phyloP scores from a whole-genome alignment of 2,329 filamentous ascomycete genomes.

The Aureobasidium sp. region DNA sequence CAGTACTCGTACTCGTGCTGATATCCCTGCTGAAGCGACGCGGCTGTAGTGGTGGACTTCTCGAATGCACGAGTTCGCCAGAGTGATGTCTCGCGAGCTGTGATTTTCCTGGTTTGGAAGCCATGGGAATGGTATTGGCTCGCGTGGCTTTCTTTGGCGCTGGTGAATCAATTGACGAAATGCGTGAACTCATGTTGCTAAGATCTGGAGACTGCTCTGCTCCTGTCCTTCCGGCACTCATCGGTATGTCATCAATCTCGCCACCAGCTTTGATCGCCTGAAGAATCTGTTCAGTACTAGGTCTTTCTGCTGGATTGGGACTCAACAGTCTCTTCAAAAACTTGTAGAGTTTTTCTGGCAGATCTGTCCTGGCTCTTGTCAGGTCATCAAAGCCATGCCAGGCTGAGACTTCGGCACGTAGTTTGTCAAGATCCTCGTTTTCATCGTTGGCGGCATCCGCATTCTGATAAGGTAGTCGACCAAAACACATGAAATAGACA shows the following conservation, averaged over 20 bases:
- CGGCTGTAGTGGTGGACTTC: not conserved
- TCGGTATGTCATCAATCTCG: conserved; percentile 33
- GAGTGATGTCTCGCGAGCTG: not conserved
- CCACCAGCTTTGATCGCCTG: conserved; percentile 64
- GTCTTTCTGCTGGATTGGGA: conserved; percentile 67
- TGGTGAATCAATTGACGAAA: conserved; percentile 39
- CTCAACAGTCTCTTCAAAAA: conserved; percentile 76
- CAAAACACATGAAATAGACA: conserved; percentile 96
- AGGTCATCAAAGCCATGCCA: conserved; percentile 74
- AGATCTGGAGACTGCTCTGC: conserved; percentile 28
- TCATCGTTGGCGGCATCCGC: conserved; percentile 52
- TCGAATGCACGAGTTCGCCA: not conserved
- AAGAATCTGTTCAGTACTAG: conserved; percentile 80
- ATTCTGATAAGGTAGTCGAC: conserved; percentile 56
- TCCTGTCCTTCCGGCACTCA: conserved; percentile 25
- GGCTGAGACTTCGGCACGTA: conserved; percentile 73
- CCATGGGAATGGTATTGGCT: conserved; percentile 21
- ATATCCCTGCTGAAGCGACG: not conserved
- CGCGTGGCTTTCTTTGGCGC: conserved; percentile 20
- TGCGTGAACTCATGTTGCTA: conserved; percentile 28
- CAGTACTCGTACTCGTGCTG: conserved; percentile 1
- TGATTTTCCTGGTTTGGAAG: conserved; percentile 18
- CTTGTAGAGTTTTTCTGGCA: conserved; percentile 79
- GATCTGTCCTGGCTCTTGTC: conserved; percentile 65
- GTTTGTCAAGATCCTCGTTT: conserved; percentile 74